Percentiles rank a stretch among this genome's conserved stretches.
Evolutionary conservation across 1,284 basidiomycete genomes (phyloP).

Genomic region (Cutaneotrichosporon mucoides): DNA sequence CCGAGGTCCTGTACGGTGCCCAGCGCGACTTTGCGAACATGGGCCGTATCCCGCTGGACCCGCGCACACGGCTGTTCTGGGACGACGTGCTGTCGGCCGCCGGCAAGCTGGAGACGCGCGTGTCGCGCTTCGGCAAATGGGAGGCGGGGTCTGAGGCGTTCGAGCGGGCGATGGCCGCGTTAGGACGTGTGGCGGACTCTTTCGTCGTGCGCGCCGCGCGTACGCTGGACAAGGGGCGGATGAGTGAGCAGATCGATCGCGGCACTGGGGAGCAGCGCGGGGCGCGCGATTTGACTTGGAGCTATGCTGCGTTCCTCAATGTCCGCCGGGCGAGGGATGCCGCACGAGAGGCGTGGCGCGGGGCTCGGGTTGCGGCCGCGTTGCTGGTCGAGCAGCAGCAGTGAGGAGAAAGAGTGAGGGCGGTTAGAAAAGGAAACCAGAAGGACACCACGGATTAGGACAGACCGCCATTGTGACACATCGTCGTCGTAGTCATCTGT

Average conservation of each 20-base stretch:
- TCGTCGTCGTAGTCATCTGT: too few relatives aligned
- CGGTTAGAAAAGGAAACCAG: too few relatives aligned
- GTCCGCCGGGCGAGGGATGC: constrained; percentile 25
- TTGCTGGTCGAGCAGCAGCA: not conserved
- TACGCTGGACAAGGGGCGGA: constrained; percentile 24
- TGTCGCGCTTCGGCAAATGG: not conserved
- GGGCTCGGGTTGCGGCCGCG: not conserved
- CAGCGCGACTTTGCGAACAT: constrained; percentile 17
- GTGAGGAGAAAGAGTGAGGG: too few relatives aligned
- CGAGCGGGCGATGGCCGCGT: constrained; percentile 22
- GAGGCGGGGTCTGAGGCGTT: constrained; percentile 3
- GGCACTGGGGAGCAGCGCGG: constrained; percentile 22
- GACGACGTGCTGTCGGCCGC: constrained; percentile 23
- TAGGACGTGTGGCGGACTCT: constrained; percentile 39
- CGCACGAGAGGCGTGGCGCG: constrained; percentile 1
- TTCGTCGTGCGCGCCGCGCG: constrained; percentile 28
- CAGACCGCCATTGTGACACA: too few relatives aligned
- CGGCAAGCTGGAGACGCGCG: not conserved
- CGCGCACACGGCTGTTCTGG: constrained; percentile 40
- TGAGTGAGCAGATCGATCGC: constrained; percentile 50
- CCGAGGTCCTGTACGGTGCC: constrained; percentile 47
- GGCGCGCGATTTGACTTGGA: constrained; percentile 50
- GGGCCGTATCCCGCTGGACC: constrained; percentile 17
- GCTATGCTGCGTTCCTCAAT: constrained; percentile 43
- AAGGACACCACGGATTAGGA: too few relatives aligned